A percentile compares a stretch with the other conserved stretches of the same genome.
These are phyloP conservation scores for Claviceps monticola DNA, from an alignment of 2,329 filamentous ascomycete genomes.

Conservation along the genomic window DNA sequence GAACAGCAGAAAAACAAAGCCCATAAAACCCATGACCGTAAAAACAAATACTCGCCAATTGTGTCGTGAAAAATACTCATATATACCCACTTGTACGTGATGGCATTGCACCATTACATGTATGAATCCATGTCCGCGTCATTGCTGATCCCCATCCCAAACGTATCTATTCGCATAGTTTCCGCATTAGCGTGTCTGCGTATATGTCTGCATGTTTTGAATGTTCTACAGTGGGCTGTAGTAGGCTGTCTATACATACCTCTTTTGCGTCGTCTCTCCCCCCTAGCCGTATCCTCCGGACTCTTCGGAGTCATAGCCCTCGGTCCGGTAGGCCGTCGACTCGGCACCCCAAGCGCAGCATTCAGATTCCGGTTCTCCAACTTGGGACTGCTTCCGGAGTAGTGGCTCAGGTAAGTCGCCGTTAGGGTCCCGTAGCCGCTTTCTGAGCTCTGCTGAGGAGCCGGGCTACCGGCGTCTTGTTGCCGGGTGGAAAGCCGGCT, in stretches of 20 bases:
- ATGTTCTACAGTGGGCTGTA: neutral
- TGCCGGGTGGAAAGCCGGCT: slow-evolving; percentile 33
- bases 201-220: neutral
- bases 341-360: slow-evolving; percentile 36
- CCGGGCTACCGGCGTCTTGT: slow-evolving; percentile 39
- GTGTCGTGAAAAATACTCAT: too few species aligned
- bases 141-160: slow-evolving; percentile 20
- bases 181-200: neutral
- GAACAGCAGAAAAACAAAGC: too few species aligned
- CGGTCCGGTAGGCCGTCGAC: slow-evolving; percentile 42
- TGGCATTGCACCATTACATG: neutral
- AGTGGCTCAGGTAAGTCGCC: slow-evolving; percentile 33
- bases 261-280: slow-evolving; percentile 41
- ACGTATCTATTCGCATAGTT: slow-evolving; percentile 5
- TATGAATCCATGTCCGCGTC: slow-evolving; percentile 25
- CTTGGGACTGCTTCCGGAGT: slow-evolving; percentile 41
- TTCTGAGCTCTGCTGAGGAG: slow-evolving; percentile 42
- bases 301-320: slow-evolving; percentile 47
- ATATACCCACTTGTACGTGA: too few species aligned
- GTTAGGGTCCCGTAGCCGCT: slow-evolving; percentile 38
- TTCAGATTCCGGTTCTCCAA: slow-evolving; percentile 44
- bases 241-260: slow-evolving; percentile 26
- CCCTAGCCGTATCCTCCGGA: slow-evolving; percentile 29
- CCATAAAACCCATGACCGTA: too few species aligned
- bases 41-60: too few species aligned